Percentiles rank a stretch among this genome's conserved stretches.
phyloP scores from a whole-genome alignment of 169 alveolate species.

The Eimeria acervulina region DNA sequence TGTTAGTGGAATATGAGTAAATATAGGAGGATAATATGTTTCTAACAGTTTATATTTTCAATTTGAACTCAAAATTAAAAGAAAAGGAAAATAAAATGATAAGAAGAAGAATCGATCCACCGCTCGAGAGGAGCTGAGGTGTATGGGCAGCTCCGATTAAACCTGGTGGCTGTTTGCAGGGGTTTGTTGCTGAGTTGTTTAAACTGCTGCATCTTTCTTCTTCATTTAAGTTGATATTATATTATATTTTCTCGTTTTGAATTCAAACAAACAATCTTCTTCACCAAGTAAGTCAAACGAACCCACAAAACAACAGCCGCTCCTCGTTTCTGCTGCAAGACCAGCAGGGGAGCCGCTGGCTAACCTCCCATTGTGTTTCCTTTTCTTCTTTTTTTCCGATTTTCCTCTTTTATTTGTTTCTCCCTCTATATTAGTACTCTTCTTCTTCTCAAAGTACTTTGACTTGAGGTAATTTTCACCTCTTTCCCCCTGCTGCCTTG shows the following conservation, averaged over 20 bases:
- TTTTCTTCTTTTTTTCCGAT: too few relatives aligned
- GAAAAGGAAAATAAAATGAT: too few relatives aligned
- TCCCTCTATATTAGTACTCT: too few relatives aligned
- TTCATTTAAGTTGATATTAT: too few relatives aligned
- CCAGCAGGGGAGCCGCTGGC: too few relatives aligned
- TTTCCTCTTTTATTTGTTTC: not conserved
- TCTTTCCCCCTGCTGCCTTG: not conserved
- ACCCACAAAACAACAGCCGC: not conserved
- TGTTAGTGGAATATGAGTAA: not conserved
- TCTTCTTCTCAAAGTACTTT: not conserved
- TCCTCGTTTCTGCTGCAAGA: not conserved
- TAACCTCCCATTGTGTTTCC: not conserved
- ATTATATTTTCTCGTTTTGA: too few relatives aligned
- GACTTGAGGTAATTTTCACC: not conserved
- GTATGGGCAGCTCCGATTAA: not conserved
- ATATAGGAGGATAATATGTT: not conserved
- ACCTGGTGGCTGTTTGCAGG: not conserved
- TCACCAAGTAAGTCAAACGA: not conserved
- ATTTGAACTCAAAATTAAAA: too few relatives aligned
- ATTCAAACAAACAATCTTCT: not conserved
- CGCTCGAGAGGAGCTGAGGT: not conserved
- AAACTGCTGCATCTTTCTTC: not conserved
- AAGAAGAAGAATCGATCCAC: not conserved
- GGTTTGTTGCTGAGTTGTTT: not conserved
- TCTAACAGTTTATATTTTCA: not conserved